Percentiles rank a stretch among this genome's conserved stretches.
These are phyloP conservation scores for Ustilago vetiveriae DNA, from an alignment of 1,284 basidiomycete species.

Conservation along the genomic window DNA sequence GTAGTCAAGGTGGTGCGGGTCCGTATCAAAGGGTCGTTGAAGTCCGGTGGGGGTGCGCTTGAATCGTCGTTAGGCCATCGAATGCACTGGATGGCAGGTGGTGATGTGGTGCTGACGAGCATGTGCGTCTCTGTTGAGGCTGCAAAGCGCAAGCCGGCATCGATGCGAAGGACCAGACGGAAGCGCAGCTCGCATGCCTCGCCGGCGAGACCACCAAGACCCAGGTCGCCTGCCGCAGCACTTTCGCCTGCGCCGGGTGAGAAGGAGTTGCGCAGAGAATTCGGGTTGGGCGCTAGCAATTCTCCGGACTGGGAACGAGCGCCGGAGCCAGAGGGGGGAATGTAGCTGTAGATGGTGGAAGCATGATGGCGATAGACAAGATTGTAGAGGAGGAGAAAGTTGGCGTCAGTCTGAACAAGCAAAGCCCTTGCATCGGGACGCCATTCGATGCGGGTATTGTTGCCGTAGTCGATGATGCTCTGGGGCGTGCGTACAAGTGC, in stretches of 20 bases:
- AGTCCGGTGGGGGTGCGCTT: constrained; percentile 22
- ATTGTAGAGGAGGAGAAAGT: constrained; percentile 52
- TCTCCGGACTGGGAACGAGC: constrained; percentile 43
- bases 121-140: constrained; percentile 50
- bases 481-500: constrained; percentile 54
- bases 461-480: constrained; percentile 60
- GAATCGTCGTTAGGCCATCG: constrained; percentile 58
- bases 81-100: constrained; percentile 62
- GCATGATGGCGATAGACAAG: constrained; percentile 37
- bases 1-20: constrained; percentile 47
- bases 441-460: constrained; percentile 56
- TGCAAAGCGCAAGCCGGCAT: constrained; percentile 56
- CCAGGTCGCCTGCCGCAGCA: constrained; percentile 36
- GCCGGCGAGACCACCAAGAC: constrained; percentile 41
- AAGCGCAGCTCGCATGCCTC: constrained; percentile 53
- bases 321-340: constrained; percentile 47
- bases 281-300: constrained; percentile 41
- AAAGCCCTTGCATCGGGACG: constrained; percentile 50
- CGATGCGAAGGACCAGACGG: constrained; percentile 57
- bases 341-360: constrained; percentile 53
- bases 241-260: constrained; percentile 57
- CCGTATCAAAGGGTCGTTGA: constrained; percentile 31
- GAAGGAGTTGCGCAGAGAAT: constrained; percentile 50
- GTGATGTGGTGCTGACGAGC: constrained; percentile 56
- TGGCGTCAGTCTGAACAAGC: constrained; percentile 44